Base-by-base conservation (phyloP, 345 rosid species). In the Linum tenue region DNA sequence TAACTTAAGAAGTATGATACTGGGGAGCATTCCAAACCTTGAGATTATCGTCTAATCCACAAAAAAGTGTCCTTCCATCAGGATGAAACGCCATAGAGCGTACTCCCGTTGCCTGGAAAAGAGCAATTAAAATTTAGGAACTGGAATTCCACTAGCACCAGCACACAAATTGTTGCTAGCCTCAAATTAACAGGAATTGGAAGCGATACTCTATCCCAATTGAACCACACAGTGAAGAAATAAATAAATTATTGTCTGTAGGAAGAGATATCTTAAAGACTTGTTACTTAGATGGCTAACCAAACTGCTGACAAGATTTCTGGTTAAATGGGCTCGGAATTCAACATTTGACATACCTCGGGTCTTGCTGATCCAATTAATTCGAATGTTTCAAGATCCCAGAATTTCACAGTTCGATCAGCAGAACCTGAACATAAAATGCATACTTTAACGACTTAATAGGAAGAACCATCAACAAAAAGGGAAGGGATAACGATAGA, bases 371-470 rank as follows among this genome's bases (percentile, higher is more conserved):
- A 87, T 73, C 97, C 99, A 71, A 95, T 91, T 77, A 91, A 79
- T 71, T 95, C 97, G 75, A 91, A 95, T 17, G 95, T 95, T 81
- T 95, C 97, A 86, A 91, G 83, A 77, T 95, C 99, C 99, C 99
- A 95, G 76, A 84, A 95, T 78, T 91, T 95, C 62, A 95, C 97
- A 0, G 99, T 95, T 80, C 81, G 77, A 69, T 95, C 99, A 3
- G 97, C 92, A 10, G 99, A 95, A 74, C 99, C 99, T 95, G 95
- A 5, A 11, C 36, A 57, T 1, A 16, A 31, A 57, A n/a, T 10
- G 36, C 12, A 57, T 37, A 57, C 0, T 1, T 15, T 10, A 22
- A 16, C 22, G 8, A 15, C 12, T 17, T 57, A 17, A 57, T 12
- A 37, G 22, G 37, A 17, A 37, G n/a, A 5, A 4, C 22, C 35